A percentile compares a stretch with the other conserved stretches of the same genome.
These are phyloP conservation scores for Brasenia schreberi DNA, from an alignment of 164 flowering plant genomes.

Conservation along the genomic window DNA sequence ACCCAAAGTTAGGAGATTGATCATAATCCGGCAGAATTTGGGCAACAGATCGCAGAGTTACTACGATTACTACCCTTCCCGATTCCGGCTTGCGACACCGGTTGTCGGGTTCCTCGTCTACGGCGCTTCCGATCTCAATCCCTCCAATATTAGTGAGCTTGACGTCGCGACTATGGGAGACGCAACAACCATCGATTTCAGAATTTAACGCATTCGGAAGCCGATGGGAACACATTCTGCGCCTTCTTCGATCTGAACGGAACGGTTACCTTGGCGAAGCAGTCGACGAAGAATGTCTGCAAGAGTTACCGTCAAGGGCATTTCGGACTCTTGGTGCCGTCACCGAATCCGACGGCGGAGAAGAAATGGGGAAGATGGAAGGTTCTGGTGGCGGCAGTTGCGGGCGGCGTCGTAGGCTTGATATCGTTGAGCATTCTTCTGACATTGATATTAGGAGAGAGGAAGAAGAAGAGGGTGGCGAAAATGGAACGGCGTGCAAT, in stretches of 20 bases:
- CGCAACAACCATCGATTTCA: conserved; percentile 57
- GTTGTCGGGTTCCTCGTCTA: conserved; percentile 67
- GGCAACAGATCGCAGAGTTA: conserved; percentile 60
- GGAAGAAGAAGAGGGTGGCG: conserved; percentile 52
- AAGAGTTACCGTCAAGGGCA: conserved; percentile 44
- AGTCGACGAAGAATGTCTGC: conserved; percentile 29
- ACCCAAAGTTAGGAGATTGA: conserved; percentile 59
- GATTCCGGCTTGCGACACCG: conserved; percentile 63
- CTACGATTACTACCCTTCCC: conserved; percentile 31
- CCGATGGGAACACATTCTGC: conserved; percentile 24
- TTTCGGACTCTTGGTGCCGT: conserved; percentile 41
- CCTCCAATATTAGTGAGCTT: conserved; percentile 28
- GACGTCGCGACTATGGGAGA: conserved; percentile 21
- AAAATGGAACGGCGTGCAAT: conserved; percentile 81
- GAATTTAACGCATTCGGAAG: conserved; percentile 6
- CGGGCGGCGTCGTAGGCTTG: conserved; percentile 52
- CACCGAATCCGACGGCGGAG: neutral
- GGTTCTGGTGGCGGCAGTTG: conserved; percentile 39
- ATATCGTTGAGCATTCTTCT: conserved; percentile 48
- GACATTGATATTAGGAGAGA: conserved; percentile 60
- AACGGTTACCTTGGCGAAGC: conserved; percentile 29
- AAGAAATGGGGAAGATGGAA: conserved; percentile 44
- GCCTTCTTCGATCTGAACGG: conserved; percentile 58
- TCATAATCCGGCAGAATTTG: conserved; percentile 48
- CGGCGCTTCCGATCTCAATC: conserved; percentile 24